Evolutionary conservation across 1,284 basidiomycete species (phyloP).

Genomic region (Puccinia triticina): DNA sequence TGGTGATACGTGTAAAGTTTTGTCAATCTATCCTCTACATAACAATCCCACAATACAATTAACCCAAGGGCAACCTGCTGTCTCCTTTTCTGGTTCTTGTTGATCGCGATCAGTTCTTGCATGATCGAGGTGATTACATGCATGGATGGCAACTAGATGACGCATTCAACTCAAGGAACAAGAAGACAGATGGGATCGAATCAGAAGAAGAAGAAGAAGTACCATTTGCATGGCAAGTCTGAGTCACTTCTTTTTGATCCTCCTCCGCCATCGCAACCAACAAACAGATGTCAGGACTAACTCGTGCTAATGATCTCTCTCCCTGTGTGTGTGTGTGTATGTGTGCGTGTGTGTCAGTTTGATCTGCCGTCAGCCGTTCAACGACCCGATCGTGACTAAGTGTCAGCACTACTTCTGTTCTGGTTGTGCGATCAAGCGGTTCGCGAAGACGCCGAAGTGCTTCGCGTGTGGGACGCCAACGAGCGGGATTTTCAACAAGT

Average conservation of each 20-base stretch:
- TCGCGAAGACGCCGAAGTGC: slow-evolving; percentile 90
- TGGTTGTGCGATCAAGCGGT: slow-evolving; percentile 81
- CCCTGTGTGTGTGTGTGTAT: too few species aligned
- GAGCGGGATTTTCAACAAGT: slow-evolving; percentile 89
- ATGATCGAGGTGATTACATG: slow-evolving; percentile 73
- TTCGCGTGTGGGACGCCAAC: slow-evolving; percentile 91
- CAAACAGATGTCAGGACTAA: not conserved
- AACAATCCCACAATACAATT: slow-evolving; percentile 70
- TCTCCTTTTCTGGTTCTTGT: slow-evolving; percentile 40
- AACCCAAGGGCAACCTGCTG: slow-evolving; percentile 60
- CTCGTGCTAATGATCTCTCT: slow-evolving; percentile 10
- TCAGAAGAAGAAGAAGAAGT: slow-evolving; percentile 76
- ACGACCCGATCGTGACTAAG: slow-evolving; percentile 89
- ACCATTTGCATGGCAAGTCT: slow-evolving; percentile 79
- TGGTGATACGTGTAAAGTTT: slow-evolving; percentile 88
- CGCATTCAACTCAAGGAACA: slow-evolving; percentile 57
- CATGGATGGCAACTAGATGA: slow-evolving; percentile 95
- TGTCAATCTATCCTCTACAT: slow-evolving; percentile 70
- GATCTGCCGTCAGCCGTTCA: slow-evolving; percentile 91
- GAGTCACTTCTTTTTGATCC: too few species aligned
- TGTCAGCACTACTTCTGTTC: slow-evolving; percentile 98
- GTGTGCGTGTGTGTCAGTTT: too few species aligned
- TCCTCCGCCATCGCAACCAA: not conserved
- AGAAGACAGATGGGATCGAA: slow-evolving; percentile 55
- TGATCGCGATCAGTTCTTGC: slow-evolving; percentile 56